Conservation (phyloP, 2,329 filamentous ascomycete species). For the Aspergillus sp. region DNA sequence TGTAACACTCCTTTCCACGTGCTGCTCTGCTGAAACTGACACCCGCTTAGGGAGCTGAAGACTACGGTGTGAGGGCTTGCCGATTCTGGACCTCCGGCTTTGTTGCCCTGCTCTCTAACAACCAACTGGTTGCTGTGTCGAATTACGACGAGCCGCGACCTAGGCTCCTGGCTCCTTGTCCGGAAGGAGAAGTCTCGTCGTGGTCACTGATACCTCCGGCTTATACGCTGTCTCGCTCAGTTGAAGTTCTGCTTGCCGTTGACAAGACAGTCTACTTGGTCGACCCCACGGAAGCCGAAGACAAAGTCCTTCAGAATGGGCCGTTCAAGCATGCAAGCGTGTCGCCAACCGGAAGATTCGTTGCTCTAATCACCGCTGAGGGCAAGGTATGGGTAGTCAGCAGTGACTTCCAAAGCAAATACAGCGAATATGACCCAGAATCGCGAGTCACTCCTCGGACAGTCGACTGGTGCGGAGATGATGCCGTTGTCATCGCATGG, state of each 20-base stretch:
- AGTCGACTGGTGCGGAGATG: conserved; percentile 94
- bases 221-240: conserved; percentile 85
- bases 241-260: conserved; percentile 88
- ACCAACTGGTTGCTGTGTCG: conserved; percentile 80
- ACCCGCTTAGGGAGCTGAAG: conserved; percentile 68
- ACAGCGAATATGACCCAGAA: conserved; percentile 88
- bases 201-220: conserved; percentile 89
- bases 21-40: conserved; percentile 12
- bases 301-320: conserved; percentile 85
- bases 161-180: conserved; percentile 73
- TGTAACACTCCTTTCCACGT: conserved; percentile 38
- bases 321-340: conserved; percentile 89
- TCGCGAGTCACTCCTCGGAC: conserved; percentile 83
- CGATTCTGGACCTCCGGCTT: conserved; percentile 91
- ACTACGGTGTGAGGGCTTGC: conserved; percentile 83
- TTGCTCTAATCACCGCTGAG: conserved; percentile 81
- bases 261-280: conserved; percentile 81
- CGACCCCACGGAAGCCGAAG: conserved; percentile 86
- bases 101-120: conserved; percentile 87
- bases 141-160: conserved; percentile 90
- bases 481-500: conserved; percentile 91
- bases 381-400: conserved; percentile 91
- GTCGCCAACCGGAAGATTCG: conserved; percentile 85
- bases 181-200: conserved; percentile 76
- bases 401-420: conserved; percentile 87